Evolutionary conservation across 1,139 yeast genomes (phyloP).

Genomic region (Saccharomycopsis hybrid): DNA sequence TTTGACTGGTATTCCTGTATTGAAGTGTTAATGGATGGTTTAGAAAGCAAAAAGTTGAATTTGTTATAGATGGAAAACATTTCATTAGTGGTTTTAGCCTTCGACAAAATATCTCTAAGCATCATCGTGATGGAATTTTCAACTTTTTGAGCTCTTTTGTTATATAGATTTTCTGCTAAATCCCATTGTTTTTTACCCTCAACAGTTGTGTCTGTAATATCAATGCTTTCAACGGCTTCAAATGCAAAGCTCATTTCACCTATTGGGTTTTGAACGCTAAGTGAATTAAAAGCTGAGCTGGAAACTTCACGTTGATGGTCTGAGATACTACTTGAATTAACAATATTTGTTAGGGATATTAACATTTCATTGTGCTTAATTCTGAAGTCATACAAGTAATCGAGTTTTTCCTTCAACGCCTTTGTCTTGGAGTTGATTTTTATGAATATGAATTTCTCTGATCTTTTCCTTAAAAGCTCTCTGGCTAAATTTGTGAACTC

Average conservation of each 20-base stretch:
- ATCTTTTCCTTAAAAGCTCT: constrained; percentile 68
- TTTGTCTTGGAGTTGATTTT: constrained; percentile 46
- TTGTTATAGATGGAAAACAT: constrained; percentile 45
- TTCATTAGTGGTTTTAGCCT: constrained; percentile 38
- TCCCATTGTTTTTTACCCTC: constrained; percentile 35
- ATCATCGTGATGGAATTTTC: constrained; percentile 40
- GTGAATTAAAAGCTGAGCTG: constrained; percentile 15
- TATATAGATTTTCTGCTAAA: constrained; percentile 35
- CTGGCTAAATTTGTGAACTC: constrained; percentile 59
- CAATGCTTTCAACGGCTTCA: constrained; percentile 32
- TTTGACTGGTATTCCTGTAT: constrained; percentile 50
- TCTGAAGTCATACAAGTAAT: constrained; percentile 42
- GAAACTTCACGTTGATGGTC: constrained; percentile 22
- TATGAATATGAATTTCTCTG: constrained; percentile 65
- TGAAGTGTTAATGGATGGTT: constrained; percentile 48
- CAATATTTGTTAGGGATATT: constrained; percentile 33
- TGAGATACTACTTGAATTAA: constrained; percentile 19
- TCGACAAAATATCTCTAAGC: constrained; percentile 35
- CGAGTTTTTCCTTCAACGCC: constrained; percentile 41
- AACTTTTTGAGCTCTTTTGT: constrained; percentile 35
- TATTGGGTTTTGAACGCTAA: constrained; percentile 26
- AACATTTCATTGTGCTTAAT: constrained; percentile 47
- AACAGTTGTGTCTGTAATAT: constrained; percentile 34
- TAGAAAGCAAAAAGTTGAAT: constrained; percentile 40
- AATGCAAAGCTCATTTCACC: constrained; percentile 38